Conservation (phyloP, 2,329 filamentous ascomycete genomes). For the Fusarium proliferatum region DNA sequence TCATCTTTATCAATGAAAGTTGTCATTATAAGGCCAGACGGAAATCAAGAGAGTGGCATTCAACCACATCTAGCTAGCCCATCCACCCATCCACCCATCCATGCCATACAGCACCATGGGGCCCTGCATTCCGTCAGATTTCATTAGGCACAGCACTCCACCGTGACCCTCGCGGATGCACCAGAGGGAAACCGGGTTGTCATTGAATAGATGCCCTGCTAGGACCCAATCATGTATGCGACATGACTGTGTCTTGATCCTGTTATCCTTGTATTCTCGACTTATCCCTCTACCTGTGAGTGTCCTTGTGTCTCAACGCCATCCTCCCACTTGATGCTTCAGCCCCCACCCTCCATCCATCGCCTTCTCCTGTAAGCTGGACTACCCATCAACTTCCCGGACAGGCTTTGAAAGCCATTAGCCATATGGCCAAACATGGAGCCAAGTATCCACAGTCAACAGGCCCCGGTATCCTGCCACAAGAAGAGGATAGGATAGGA, state of each 20-base stretch:
- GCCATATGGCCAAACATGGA: conserved; percentile 1
- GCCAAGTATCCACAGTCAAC: not conserved
- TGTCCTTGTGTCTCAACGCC: conserved; percentile 23
- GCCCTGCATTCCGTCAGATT: conserved; percentile 4
- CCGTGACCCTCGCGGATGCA: not conserved
- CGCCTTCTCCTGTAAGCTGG: not conserved
- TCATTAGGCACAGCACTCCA: not conserved
- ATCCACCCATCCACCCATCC: not conserved
- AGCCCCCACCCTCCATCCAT: not conserved
- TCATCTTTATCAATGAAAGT: not conserved
- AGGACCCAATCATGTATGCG: conserved; percentile 1
- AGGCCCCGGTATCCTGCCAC: not conserved
- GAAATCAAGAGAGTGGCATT: not conserved
- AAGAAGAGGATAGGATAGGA: conserved; percentile 23
- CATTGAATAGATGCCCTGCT: not conserved
- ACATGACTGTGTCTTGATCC: not conserved
- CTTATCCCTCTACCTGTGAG: not conserved
- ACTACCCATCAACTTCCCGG: not conserved
- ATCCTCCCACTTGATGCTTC: conserved; percentile 5
- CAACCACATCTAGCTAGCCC: conserved; percentile 1
- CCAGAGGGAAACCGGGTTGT: not conserved
- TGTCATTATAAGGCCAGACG: not conserved
- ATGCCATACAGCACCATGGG: not conserved
- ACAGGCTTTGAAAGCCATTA: not conserved
- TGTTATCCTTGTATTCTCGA: conserved; percentile 10